These are phyloP conservation scores for Luffa aegyptiaca DNA, from an alignment of 306 rosid genomes.

Conservation along the genomic window DNA sequence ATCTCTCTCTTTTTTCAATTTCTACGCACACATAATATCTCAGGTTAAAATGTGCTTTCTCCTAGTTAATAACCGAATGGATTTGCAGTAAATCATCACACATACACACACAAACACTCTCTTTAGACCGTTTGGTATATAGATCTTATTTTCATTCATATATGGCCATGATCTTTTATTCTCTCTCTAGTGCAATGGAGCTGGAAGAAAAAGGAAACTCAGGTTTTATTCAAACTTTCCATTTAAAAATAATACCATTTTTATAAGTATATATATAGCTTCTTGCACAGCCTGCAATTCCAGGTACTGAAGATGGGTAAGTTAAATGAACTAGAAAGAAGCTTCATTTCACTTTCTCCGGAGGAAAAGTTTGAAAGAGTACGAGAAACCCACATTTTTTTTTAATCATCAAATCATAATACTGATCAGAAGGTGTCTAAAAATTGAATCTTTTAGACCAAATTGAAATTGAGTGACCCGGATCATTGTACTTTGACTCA, in stretches of 20 bases:
- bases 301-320: neutral
- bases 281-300: neutral
- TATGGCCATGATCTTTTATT: neutral
- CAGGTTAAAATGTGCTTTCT: neutral
- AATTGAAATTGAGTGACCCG: neutral
- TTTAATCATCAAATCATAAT: neutral
- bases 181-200: neutral
- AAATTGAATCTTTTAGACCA: neutral
- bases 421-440: neutral
- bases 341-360: constrained; percentile 1
- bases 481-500: constrained; percentile 10
- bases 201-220: neutral
- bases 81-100: neutral
- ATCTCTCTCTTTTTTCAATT: neutral
- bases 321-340: constrained; percentile 3
- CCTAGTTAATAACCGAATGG: neutral
- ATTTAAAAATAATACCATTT: neutral
- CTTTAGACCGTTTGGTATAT: too few relatives aligned
- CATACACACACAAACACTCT: too few relatives aligned
- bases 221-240: neutral
- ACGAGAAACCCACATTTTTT: neutral
- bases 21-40: neutral
- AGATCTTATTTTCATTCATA: too few relatives aligned
- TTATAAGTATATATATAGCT: neutral
- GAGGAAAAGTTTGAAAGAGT: neutral